These are phyloP conservation scores for Ustilago vetiveriae DNA, from an alignment of 1,284 basidiomycete species.

Conservation along the genomic window DNA sequence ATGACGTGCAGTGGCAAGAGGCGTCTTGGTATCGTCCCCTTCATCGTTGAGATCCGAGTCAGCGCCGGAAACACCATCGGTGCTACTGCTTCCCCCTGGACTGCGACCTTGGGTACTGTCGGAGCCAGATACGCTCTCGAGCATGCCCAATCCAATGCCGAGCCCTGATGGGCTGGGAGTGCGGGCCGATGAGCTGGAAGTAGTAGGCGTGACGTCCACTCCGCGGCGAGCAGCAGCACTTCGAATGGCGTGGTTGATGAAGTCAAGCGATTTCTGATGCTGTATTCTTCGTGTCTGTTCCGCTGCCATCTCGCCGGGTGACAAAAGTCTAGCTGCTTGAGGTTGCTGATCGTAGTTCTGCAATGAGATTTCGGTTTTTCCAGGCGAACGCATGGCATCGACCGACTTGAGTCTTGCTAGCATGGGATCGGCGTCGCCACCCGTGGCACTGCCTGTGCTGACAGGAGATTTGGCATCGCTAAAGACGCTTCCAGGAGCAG, in stretches of 20 bases:
- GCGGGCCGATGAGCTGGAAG: constrained; percentile 12
- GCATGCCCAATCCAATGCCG: constrained; percentile 54
- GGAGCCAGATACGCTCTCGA: constrained; percentile 14
- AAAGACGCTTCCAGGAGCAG: constrained; percentile 9
- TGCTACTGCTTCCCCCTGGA: constrained; percentile 26
- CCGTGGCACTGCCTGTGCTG: constrained; percentile 1
- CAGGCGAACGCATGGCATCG: constrained; percentile 58
- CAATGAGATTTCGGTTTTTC: constrained; percentile 44
- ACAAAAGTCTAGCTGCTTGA: constrained; percentile 20
- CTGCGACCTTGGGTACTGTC: constrained; percentile 11
- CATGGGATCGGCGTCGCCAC: constrained; percentile 34
- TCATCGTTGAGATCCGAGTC: constrained; percentile 32
- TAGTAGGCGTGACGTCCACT: constrained; percentile 26
- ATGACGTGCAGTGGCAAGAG: constrained; percentile 10
- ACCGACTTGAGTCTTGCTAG: constrained; percentile 57
- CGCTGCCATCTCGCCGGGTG: constrained; percentile 20
- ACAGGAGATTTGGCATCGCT: constrained; percentile 7
- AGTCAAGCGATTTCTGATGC: constrained; percentile 66
- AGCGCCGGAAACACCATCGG: constrained; percentile 15
- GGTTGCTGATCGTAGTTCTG: constrained; percentile 32
- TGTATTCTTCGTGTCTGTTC: constrained; percentile 44
- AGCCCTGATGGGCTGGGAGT: constrained; percentile 51
- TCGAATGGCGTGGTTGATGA: constrained; percentile 66
- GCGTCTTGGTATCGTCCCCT: constrained; percentile 23
- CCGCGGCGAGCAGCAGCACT: constrained; percentile 64